phyloP scores from a whole-genome alignment of 805 yeast genomes.

The Saccharomyces eubayanus region DNA sequence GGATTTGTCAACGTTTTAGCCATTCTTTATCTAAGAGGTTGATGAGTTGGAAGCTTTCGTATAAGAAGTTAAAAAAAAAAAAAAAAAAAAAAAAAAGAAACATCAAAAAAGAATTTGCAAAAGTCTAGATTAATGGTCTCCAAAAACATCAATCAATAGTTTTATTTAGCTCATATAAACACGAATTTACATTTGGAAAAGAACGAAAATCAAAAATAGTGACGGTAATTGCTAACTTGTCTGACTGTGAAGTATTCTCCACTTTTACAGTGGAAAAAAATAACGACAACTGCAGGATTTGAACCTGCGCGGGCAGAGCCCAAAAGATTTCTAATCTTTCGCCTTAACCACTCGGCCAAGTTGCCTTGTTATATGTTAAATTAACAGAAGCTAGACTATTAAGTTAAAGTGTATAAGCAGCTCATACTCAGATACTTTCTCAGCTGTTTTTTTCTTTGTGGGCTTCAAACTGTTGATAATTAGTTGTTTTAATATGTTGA shows the following conservation, averaged over 20 bases:
- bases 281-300: constrained; percentile 60
- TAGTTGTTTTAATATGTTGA: too few species aligned
- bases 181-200: not conserved
- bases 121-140: not conserved
- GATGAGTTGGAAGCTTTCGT: not conserved
- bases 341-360: constrained; percentile 59
- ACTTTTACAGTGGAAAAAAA: constrained; percentile 1
- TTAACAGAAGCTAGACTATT: too few species aligned
- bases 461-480: too few species aligned
- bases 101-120: not conserved
- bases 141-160: not conserved
- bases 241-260: not conserved
- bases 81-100: not conserved
- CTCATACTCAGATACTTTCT: too few species aligned
- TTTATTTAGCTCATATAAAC: not conserved
- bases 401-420: too few species aligned
- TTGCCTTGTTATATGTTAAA: constrained; percentile 23
- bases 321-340: constrained; percentile 49
- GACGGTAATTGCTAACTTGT: too few species aligned
- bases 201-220: too few species aligned
- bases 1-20: not conserved
- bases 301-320: constrained; percentile 52
- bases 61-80: not conserved
- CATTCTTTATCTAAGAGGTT: too few species aligned
- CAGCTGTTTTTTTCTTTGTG: too few species aligned